Evolutionary conservation across 768 basidiomycete species (phyloP).

Genomic region (Mycena albidolilacea): DNA sequence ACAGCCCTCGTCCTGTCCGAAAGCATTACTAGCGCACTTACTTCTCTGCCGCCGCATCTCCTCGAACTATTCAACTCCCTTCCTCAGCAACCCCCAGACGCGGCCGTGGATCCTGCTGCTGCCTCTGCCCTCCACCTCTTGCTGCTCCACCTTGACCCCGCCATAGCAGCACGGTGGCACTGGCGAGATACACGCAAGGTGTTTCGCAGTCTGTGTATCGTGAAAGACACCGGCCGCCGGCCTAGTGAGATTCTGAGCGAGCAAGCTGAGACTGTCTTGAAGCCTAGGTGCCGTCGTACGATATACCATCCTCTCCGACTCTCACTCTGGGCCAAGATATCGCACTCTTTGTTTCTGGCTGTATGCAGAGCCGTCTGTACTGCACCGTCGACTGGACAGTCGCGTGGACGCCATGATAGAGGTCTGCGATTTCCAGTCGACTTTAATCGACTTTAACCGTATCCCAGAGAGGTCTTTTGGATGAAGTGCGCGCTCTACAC

Average conservation of each 20-base stretch:
- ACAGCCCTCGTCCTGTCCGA: slow-evolving; percentile 47
- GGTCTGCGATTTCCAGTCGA: slow-evolving; percentile 57
- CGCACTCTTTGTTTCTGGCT: slow-evolving; percentile 93
- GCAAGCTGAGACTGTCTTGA: slow-evolving; percentile 62
- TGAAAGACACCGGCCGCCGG: slow-evolving; percentile 75
- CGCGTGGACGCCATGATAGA: slow-evolving; percentile 93
- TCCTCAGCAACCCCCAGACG: slow-evolving; percentile 72
- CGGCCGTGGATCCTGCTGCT: slow-evolving; percentile 65
- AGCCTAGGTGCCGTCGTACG: slow-evolving; percentile 64
- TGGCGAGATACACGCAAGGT: slow-evolving; percentile 97
- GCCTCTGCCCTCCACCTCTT: slow-evolving; percentile 79
- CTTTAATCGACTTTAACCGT: slow-evolving; percentile 9
- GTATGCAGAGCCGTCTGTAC: slow-evolving; percentile 74
- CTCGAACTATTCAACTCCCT: slow-evolving; percentile 67
- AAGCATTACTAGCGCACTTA: slow-evolving; percentile 58
- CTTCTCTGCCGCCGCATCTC: slow-evolving; percentile 63
- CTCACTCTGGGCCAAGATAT: slow-evolving; percentile 67
- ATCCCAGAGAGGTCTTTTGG: slow-evolving; percentile 79
- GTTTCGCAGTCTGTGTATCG: slow-evolving; percentile 80
- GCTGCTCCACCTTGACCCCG: slow-evolving; percentile 77
- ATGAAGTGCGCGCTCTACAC: slow-evolving; percentile 78
- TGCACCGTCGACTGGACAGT: slow-evolving; percentile 79
- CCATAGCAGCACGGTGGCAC: slow-evolving; percentile 90
- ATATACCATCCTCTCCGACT: neutral
- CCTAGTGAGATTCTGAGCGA: slow-evolving; percentile 79